Percentiles rank a stretch among this genome's conserved stretches.
Evolutionary conservation across 441 rosid genomes (phyloP).

Genomic region (Jatropha podagrica): DNA sequence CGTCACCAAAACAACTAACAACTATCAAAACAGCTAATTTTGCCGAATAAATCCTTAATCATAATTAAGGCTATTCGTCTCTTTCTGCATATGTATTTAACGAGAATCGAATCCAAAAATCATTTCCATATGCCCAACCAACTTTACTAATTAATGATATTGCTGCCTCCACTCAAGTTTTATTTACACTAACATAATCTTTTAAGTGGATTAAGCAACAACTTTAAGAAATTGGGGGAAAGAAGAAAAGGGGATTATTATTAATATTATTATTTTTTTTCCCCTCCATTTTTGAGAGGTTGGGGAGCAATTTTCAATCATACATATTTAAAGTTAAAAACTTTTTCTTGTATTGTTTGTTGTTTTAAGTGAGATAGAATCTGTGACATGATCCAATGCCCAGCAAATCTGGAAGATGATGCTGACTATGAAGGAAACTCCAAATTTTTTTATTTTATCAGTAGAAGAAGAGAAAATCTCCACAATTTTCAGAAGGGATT

Average conservation of each 20-base stretch:
- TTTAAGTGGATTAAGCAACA: not conserved
- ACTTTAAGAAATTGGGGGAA: not conserved
- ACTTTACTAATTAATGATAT: not conserved
- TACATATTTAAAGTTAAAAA: not conserved
- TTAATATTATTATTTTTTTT: not conserved
- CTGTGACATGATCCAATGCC: conserved; percentile 29
- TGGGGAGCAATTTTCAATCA: not conserved
- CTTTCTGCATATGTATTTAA: no score
- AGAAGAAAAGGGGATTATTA: not conserved
- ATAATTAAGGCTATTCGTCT: no score
- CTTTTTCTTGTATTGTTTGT: not conserved
- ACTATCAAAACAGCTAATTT: no score
- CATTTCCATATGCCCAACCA: no score
- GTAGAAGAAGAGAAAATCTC: conserved; percentile 2
- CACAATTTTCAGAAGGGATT: conserved; percentile 17
- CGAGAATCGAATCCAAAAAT: no score
- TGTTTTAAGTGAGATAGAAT: conserved; percentile 17
- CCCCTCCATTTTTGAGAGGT: not conserved
- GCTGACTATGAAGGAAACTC: conserved; percentile 10
- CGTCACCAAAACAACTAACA: no score
- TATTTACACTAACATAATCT: not conserved
- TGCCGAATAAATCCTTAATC: no score
- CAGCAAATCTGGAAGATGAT: conserved; percentile 24
- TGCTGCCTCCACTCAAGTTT: conserved; percentile 23
- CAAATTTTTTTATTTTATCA: not conserved